These are phyloP conservation scores for Neurospora sp. DNA, from an alignment of 2,329 filamentous ascomycete species.

Conservation along the genomic window DNA sequence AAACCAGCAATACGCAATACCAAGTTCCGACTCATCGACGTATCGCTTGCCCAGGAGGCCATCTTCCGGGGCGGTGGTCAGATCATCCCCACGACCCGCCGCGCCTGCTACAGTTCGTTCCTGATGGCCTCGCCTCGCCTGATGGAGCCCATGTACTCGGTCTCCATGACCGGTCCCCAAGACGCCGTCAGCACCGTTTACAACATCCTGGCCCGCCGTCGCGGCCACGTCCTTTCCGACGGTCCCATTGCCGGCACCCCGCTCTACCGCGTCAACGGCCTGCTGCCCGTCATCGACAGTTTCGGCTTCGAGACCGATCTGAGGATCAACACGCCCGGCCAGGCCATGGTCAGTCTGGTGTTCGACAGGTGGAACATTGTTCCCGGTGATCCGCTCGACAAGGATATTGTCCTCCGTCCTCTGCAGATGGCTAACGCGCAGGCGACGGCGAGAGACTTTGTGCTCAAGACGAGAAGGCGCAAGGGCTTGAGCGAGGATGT, in stretches of 20 bases:
- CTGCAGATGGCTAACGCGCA: conserved; percentile 82
- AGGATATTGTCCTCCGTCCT: conserved; percentile 69
- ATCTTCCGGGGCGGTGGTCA: conserved; percentile 95
- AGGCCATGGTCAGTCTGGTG: conserved; percentile 80
- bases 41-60: conserved; percentile 75
- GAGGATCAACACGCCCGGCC: conserved; percentile 88
- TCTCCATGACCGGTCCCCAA: conserved; percentile 85
- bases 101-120: conserved; percentile 92
- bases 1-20: conserved; percentile 80
- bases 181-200: conserved; percentile 84
- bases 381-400: conserved; percentile 88
- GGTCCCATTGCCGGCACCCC: conserved; percentile 90
- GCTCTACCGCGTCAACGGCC: conserved; percentile 79
- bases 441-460: conserved; percentile 89
- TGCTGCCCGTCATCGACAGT: conserved; percentile 92
- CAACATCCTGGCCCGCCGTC: conserved; percentile 77
- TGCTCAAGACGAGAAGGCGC: conserved; percentile 84
- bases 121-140: conserved; percentile 91
- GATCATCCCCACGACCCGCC: conserved; percentile 88
- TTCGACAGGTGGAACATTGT: conserved; percentile 97
- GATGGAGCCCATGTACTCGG: conserved; percentile 93
- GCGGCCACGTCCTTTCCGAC: conserved; percentile 91
- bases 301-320: conserved; percentile 98
- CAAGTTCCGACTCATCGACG: conserved; percentile 93
- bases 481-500: conserved; percentile 96